These are phyloP conservation scores for Physocladia obscura DNA, from an alignment of 192 early-diverging fungal species.

Conservation along the genomic window DNA sequence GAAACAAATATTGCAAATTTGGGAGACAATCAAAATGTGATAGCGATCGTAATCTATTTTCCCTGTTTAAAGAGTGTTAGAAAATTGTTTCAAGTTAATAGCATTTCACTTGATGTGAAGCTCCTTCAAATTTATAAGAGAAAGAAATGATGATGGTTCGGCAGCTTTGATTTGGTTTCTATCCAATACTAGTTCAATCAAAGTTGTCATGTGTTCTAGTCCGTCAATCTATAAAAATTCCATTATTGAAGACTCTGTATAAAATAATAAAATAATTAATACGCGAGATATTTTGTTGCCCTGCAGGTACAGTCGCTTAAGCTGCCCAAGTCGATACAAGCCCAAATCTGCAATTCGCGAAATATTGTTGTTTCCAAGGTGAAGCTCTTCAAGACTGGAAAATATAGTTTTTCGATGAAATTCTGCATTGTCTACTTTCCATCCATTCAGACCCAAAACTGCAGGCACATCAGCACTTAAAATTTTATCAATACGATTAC, in stretches of 20 bases:
- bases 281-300: constrained; percentile 59
- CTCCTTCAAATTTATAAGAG: constrained; percentile 53
- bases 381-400: constrained; percentile 55
- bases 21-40: constrained; percentile 57
- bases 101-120: constrained; percentile 61
- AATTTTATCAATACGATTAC: constrained; percentile 54
- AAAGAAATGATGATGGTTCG: constrained; percentile 54
- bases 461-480: constrained; percentile 40
- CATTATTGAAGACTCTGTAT: neutral
- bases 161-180: constrained; percentile 61
- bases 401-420: constrained; percentile 33
- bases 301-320: constrained; percentile 52
- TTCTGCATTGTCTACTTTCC: constrained; percentile 34
- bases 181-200: constrained; percentile 58
- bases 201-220: constrained; percentile 53
- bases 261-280: constrained; percentile 1
- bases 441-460: constrained; percentile 25
- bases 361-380: constrained; percentile 57
- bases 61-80: constrained; percentile 32
- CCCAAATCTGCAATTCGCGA: constrained; percentile 53
- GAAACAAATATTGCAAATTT: constrained; percentile 49
- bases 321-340: constrained; percentile 45
- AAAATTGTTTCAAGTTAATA: neutral
- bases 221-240: constrained; percentile 60
- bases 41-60: constrained; percentile 57